Base-by-base conservation (phyloP, 2,329 filamentous ascomycete genomes). In the Blumeriella jaapii region DNA sequence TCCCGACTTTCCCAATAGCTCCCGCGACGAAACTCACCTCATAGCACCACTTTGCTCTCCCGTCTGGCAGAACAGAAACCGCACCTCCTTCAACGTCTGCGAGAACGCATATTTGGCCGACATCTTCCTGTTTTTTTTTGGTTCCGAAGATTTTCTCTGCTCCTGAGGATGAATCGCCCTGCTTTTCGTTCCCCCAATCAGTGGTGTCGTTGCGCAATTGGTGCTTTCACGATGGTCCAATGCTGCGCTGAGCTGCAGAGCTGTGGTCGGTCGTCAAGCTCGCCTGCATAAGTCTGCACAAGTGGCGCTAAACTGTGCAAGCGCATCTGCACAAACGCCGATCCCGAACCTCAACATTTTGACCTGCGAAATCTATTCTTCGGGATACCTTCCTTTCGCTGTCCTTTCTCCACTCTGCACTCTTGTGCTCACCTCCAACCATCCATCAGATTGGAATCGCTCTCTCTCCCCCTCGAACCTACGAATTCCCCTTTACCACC, bases 31-130 rank as follows among this genome's bases (percentile, higher is more conserved):
- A 15, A 46, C 69, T 56, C 68, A 93, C 91, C 91, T 78, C 46
- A 83, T 80, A 45, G 84, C 78, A 55, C 84, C 82, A 68, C 89
- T 94, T 59, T 85, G 78, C 59, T 93, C 82, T 48, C 82, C 83
- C 34, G 84, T 87, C 65, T 96, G 89, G 69, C 91, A 96, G 67
- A 96, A 89, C 54, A 93, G 72, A 67, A 98, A 98, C 59, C 91
- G 82, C 59, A 98, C 72, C 71, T 98, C 91, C 71, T 86, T 93
- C 60, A 98, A 71, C 49, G 76, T 68, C 61, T 85, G 81, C 51
- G 76, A 73, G 65, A 98, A 98, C 53, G 78, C 84, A 67, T 94
- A 95, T 71, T 91, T 93, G 64, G 72, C 69, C 51, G 86, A 84
- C 91, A 96, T 96, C 48, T 50, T 68, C 57, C 13, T 25, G 38